Base-by-base conservation (phyloP, 2,329 filamentous ascomycete species). In the Colletotrichum lupini region DNA sequence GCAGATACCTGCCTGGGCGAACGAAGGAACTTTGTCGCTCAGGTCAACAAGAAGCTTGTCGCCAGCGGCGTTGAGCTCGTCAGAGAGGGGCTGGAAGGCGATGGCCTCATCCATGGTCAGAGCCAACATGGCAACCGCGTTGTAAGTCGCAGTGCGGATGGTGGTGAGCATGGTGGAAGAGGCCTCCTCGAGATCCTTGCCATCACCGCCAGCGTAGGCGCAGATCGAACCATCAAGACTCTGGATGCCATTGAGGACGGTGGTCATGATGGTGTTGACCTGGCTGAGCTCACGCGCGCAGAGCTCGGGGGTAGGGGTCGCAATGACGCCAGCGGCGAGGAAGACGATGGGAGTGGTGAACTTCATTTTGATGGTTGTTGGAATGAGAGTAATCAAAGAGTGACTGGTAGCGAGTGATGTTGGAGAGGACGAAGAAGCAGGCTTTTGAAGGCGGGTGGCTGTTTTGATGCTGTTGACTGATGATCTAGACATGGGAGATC, bases 71-170 rank as follows among this genome's bases (percentile, higher is more conserved):
- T 74, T 74, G 57, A 74, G 72, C 62, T 71, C 1, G 62, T 74
- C 68, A 28, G 72, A 74, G 14, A 74, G 62, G 5, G 72, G 72
- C 52, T 74, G 72, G 68, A 74, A 74, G 53, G 72, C 72, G n/a
- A 67, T 67, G 58, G 72, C 72, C 72, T 74, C 72, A 8, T 71
- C 72, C 37, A 74, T 74, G 42, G 62, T 72, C n/a, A 74, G 32
- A 7, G 72, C 49, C 1, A 53, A 14, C 68, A 74, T 57, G 35
- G 52, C 32, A n/a, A 42, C 63, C 28, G 72, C 72, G 68, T 71
- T 68, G 68, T 62, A 52, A 52, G 72, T 74, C 16, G 72, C 72
- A n/a, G 57, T 74, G 68, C 68, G 67, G 62, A 74, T 72, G 52
- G 55, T 60, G 57, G 37, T 49, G 30, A 74, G 68, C 72, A 74